phyloP scores from a whole-genome alignment of 78 protist genomes.

The Dictyostelium purpureum region DNA sequence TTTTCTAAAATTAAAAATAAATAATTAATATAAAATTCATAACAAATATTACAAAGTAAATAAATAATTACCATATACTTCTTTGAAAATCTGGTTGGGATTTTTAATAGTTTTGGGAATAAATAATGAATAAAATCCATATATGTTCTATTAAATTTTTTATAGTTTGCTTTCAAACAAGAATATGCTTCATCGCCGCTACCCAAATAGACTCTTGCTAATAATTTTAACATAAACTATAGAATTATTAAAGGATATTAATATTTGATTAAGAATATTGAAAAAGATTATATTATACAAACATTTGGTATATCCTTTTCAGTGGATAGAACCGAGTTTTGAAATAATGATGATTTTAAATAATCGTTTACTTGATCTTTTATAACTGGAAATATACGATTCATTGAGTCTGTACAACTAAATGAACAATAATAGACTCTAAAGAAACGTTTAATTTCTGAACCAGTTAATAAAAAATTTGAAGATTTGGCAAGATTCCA shows the following conservation, averaged over 20 bases:
- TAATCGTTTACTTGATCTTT: not conserved
- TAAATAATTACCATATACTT: not conserved
- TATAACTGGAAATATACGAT: conserved; percentile 9
- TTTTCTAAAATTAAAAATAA: not conserved
- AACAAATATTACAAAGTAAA: not conserved
- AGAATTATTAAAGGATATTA: not conserved
- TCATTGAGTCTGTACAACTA: not conserved
- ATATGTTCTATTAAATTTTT: not conserved
- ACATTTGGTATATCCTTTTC: not conserved
- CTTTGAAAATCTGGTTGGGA: not conserved
- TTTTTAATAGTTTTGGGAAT: conserved; percentile 2
- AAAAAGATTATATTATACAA: not conserved
- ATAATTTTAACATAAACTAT: not conserved
- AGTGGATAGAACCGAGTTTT: not conserved
- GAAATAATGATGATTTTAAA: not conserved
- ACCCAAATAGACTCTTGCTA: conserved; percentile 44
- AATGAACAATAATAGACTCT: conserved; percentile 13
- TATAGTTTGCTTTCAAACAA: conserved; percentile 47
- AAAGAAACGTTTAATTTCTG: conserved; percentile 20
- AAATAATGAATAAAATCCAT: conserved; percentile 6
- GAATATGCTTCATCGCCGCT: conserved; percentile 12
- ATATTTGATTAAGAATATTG: not conserved
- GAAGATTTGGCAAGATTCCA: conserved; percentile 23
- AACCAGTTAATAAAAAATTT: not conserved
- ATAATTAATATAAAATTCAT: not conserved